A percentile compares a stretch with the other conserved stretches of the same genome.
Evolutionary conservation across 495 filamentous ascomycete species (phyloP).

Genomic region (Xeromyces bisporus): DNA sequence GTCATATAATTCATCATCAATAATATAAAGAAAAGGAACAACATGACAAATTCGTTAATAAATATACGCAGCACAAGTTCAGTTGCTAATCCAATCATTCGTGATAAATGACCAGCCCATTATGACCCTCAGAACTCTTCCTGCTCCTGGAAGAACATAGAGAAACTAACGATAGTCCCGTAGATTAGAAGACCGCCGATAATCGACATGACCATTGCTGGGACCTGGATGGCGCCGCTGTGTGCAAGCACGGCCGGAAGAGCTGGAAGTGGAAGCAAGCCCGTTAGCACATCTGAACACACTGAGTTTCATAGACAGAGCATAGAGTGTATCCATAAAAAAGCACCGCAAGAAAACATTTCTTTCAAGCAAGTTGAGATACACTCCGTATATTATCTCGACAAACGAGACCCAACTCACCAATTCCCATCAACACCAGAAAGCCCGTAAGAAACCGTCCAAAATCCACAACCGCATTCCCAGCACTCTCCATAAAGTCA

Average conservation of each 20-base stretch:
- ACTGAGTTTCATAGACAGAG: too few species aligned
- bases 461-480: conserved; percentile 71
- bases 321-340: too few species aligned
- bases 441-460: conserved; percentile 91
- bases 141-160: conserved; percentile 95
- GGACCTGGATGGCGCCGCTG: conserved; percentile 54
- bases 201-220: conserved; percentile 94
- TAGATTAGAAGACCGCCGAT: conserved; percentile 88
- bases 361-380: too few species aligned
- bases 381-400: too few species aligned
- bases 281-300: too few species aligned
- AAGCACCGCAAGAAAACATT: too few species aligned
- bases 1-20: too few species aligned
- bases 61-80: neutral
- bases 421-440: conserved; percentile 93
- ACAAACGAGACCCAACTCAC: too few species aligned
- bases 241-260: conserved; percentile 85
- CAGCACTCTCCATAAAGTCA: conserved; percentile 82
- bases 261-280: conserved; percentile 48
- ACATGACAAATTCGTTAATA: neutral
- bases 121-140: conserved; percentile 50
- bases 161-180: conserved; percentile 92
- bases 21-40: neutral
- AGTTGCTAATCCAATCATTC: neutral
- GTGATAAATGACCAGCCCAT: too few species aligned